phyloP scores from a whole-genome alignment of 345 rosid species.

The Balakata baccata region DNA sequence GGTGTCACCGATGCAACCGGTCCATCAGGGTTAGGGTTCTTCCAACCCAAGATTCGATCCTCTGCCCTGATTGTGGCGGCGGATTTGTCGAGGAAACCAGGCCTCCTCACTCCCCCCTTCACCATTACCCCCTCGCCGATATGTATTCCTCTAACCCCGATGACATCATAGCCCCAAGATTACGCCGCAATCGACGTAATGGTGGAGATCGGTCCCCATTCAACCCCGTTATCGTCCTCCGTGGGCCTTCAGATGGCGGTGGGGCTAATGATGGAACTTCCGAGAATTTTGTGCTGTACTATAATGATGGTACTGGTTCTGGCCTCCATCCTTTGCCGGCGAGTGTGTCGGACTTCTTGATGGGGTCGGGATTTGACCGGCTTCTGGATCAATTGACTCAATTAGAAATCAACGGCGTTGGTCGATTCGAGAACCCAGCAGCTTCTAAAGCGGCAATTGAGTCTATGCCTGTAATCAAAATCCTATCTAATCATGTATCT shows the following conservation, averaged over 20 bases:
- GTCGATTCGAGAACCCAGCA: slow-evolving; percentile 52
- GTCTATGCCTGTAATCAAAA: slow-evolving; percentile 56
- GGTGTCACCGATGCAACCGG: slow-evolving; percentile 62
- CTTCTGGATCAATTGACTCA: slow-evolving; percentile 62
- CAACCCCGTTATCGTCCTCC: slow-evolving; percentile 61
- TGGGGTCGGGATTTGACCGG: slow-evolving; percentile 73
- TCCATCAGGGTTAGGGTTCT: slow-evolving; percentile 29
- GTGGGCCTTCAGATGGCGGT: slow-evolving; percentile 36
- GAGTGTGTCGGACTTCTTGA: slow-evolving; percentile 64
- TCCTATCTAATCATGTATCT: slow-evolving; percentile 32
- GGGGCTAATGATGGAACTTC: slow-evolving; percentile 22
- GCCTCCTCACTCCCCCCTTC: slow-evolving; percentile 30
- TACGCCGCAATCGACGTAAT: slow-evolving; percentile 40
- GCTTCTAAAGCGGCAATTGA: slow-evolving; percentile 71
- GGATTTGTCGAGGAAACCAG: slow-evolving; percentile 55
- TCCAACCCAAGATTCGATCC: slow-evolving; percentile 27
- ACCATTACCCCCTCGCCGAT: slow-evolving; percentile 25
- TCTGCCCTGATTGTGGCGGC: slow-evolving; percentile 51
- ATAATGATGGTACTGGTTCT: slow-evolving; percentile 58
- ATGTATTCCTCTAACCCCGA: slow-evolving; percentile 28
- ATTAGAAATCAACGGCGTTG: slow-evolving; percentile 43
- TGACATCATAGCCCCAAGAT: slow-evolving; percentile 21
- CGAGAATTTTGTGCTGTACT: slow-evolving; percentile 51
- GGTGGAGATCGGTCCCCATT: slow-evolving; percentile 62
- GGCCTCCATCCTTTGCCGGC: slow-evolving; percentile 61